These are phyloP conservation scores for Arachis stenosperma DNA, from an alignment of 306 rosid species.

Conservation along the genomic window DNA sequence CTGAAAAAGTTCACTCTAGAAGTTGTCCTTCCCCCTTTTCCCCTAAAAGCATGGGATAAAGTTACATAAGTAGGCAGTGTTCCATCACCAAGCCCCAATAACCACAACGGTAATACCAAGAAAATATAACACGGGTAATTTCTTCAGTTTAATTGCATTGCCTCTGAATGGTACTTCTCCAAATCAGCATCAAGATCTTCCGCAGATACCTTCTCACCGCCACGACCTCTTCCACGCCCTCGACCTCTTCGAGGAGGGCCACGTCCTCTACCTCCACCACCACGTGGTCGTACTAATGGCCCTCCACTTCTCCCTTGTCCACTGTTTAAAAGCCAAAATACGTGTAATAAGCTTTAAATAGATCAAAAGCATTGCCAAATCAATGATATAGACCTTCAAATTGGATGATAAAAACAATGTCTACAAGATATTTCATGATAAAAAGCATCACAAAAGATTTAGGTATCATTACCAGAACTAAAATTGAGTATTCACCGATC, in stretches of 20 bases:
- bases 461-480: neutral
- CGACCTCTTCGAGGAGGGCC: slow-evolving; percentile 54
- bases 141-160: slow-evolving; percentile 72
- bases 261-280: slow-evolving; percentile 57
- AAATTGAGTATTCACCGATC: neutral
- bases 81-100: slow-evolving; percentile 53
- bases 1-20: slow-evolving; percentile 48
- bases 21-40: slow-evolving; percentile 45
- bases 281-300: slow-evolving; percentile 53
- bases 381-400: neutral
- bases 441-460: neutral
- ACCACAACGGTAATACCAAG: slow-evolving; percentile 55
- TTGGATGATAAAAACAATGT: neutral
- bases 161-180: slow-evolving; percentile 91
- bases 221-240: slow-evolving; percentile 69
- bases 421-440: neutral
- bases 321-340: slow-evolving; percentile 44
- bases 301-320: slow-evolving; percentile 61
- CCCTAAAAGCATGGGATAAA: slow-evolving; percentile 50
- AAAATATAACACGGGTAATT: slow-evolving; percentile 43
- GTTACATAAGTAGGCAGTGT: slow-evolving; percentile 53
- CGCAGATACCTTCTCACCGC: slow-evolving; percentile 80
- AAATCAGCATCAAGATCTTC: slow-evolving; percentile 96
- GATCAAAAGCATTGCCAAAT: neutral
- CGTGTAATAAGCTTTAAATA: neutral